These are phyloP conservation scores for Glarea lozoyensis DNA, from an alignment of 495 filamentous ascomycete species.

Conservation along the genomic window DNA sequence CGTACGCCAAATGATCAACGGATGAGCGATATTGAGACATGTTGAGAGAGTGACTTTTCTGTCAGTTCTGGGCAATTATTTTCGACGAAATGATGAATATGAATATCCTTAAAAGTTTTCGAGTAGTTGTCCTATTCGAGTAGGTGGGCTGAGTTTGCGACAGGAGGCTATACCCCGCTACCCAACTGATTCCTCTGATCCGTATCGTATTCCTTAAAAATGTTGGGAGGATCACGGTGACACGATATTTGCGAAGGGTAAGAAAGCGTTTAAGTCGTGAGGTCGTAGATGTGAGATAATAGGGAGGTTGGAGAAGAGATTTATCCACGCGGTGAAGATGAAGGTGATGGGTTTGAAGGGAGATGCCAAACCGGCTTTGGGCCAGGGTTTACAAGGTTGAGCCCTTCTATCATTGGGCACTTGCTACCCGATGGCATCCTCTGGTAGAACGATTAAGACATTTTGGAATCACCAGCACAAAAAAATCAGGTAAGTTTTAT, in stretches of 20 bases:
- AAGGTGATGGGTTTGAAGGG: constrained; percentile 2
- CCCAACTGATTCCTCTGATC: too few species aligned
- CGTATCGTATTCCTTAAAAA: too few species aligned
- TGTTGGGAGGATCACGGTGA: neutral
- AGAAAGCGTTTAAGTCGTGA: constrained; percentile 1
- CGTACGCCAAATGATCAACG: constrained; percentile 5
- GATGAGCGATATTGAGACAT: constrained; percentile 19
- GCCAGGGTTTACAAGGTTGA: constrained; percentile 11
- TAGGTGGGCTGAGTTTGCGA: too few species aligned
- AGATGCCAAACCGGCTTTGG: constrained; percentile 8
- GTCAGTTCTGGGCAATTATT: too few species aligned
- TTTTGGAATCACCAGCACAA: neutral
- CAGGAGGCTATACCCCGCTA: constrained; percentile 1
- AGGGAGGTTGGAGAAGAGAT: constrained; percentile 17
- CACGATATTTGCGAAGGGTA: neutral
- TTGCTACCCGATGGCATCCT: constrained; percentile 1
- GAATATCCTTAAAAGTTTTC: too few species aligned
- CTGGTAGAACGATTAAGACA: too few species aligned
- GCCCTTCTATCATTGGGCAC: constrained; percentile 10
- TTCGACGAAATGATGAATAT: too few species aligned
- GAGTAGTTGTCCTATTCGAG: too few species aligned
- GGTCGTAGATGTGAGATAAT: neutral
- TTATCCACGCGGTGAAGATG: constrained; percentile 10
- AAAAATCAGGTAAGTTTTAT: neutral
- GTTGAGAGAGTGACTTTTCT: neutral